Conservation (phyloP, 805 yeast species). For the Saccharomycopsis selenospora region DNA sequence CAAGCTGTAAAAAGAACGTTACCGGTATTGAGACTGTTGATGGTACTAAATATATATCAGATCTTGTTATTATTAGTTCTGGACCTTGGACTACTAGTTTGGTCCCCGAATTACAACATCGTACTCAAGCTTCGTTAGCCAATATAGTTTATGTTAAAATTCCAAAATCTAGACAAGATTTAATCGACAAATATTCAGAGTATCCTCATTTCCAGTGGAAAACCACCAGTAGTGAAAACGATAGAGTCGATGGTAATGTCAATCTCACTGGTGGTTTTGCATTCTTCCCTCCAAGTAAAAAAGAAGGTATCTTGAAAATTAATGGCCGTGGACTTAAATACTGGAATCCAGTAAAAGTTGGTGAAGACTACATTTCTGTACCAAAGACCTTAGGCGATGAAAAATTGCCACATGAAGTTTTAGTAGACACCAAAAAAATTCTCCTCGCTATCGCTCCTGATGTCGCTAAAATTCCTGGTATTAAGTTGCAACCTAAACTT, state of each 20-base stretch:
- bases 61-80: conserved; percentile 4
- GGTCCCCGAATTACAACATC: conserved; percentile 21
- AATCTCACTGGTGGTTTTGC: too few species aligned
- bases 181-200: conserved; percentile 25
- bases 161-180: conserved; percentile 24
- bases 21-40: conserved; percentile 26
- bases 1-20: conserved; percentile 5
- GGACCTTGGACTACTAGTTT: conserved; percentile 5
- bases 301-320: too few species aligned
- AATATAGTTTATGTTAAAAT: conserved; percentile 22
- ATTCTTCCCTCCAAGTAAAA: too few species aligned
- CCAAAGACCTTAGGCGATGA: conserved; percentile 20
- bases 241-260: conserved; percentile 20
- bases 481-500: conserved; percentile 10
- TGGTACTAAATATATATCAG: conserved; percentile 21
- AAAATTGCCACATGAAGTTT: conserved; percentile 20
- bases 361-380: conserved; percentile 20
- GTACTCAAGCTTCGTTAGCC: conserved; percentile 23
- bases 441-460: conserved; percentile 20
- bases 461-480: conserved; percentile 12
- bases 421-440: conserved; percentile 21
- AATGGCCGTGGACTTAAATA: not conserved
- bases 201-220: too few species aligned
- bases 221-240: conserved; percentile 19
- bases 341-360: conserved; percentile 15